phyloP scores from a whole-genome alignment of 768 basidiomycete species.

The Gloeophyllum trabeum region DNA sequence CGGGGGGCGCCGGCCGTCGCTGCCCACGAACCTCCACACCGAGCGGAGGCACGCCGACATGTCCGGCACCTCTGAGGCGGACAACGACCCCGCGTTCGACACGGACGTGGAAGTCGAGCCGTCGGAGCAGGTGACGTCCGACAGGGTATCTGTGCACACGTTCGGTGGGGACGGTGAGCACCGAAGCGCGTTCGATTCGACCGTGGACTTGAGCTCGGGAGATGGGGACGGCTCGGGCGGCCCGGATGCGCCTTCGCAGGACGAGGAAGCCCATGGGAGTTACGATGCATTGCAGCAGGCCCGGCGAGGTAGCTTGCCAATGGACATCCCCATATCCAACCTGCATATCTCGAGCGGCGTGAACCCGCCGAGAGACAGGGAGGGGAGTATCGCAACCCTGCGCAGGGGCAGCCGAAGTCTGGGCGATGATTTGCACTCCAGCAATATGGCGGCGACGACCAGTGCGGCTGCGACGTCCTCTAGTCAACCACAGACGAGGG shows the following conservation, averaged over 20 bases:
- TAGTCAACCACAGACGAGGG: conserved; percentile 27
- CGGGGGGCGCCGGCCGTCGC: conserved; percentile 26
- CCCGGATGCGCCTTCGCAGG: conserved; percentile 32
- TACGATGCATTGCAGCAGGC: conserved; percentile 2
- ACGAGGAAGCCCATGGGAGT: too few species aligned
- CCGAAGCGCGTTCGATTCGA: conserved; percentile 17
- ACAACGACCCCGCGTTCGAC: conserved; percentile 13
- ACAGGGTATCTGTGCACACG: conserved; percentile 37
- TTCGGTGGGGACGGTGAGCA: conserved; percentile 31
- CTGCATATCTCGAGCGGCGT: conserved; percentile 8
- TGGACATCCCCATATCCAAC: conserved; percentile 38
- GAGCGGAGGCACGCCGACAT: conserved; percentile 4
- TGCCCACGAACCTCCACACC: conserved; percentile 21
- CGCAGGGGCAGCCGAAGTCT: conserved; percentile 51
- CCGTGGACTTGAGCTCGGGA: conserved; percentile 32
- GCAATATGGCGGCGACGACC: conserved; percentile 1
- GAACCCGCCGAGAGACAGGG: conserved; percentile 31
- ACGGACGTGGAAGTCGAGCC: conserved; percentile 23
- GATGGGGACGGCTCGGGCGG: conserved; percentile 2
- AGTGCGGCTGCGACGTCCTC: conserved; percentile 26
- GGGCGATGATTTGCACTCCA: conserved; percentile 29
- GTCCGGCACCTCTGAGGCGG: conserved; percentile 7
- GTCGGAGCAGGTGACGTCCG: conserved; percentile 15
- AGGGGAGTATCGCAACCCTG: conserved; percentile 46
- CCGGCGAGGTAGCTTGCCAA: conserved; percentile 49